Percentiles rank a stretch among this genome's conserved stretches.
phyloP scores from a whole-genome alignment of 2,329 filamentous ascomycete species.

The Biscogniauxia sp. region DNA sequence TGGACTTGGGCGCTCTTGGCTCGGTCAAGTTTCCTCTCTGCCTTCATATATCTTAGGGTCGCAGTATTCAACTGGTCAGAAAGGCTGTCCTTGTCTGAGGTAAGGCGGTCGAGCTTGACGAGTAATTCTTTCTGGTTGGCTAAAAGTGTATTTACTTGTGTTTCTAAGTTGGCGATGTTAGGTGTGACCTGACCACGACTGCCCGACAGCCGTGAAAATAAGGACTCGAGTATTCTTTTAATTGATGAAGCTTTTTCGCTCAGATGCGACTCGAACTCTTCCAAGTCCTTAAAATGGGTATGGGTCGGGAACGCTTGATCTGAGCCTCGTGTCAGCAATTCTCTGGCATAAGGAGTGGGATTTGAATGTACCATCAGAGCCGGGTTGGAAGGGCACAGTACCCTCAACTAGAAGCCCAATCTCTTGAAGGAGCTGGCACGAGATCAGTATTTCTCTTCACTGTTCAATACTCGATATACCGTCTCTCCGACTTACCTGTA shows the following conservation, averaged over 20 bases:
- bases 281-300: slow-evolving; percentile 59
- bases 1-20: slow-evolving; percentile 85
- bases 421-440: slow-evolving; percentile 59
- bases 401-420: slow-evolving; percentile 58
- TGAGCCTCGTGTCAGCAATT: slow-evolving; percentile 33
- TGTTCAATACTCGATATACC: background rate
- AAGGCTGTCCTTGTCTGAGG: slow-evolving; percentile 77
- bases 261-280: slow-evolving; percentile 80
- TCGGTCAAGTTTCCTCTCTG: slow-evolving; percentile 91
- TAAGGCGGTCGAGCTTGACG: slow-evolving; percentile 71
- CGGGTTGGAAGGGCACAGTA: slow-evolving; percentile 42
- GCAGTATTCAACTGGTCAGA: slow-evolving; percentile 85
- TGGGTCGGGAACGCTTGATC: slow-evolving; percentile 56
- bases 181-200: slow-evolving; percentile 57
- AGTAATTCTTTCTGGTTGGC: slow-evolving; percentile 80
- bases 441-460: slow-evolving; percentile 12
- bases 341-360: slow-evolving; percentile 1
- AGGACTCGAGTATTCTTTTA: slow-evolving; percentile 66
- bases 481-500: slow-evolving; percentile 64
- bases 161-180: slow-evolving; percentile 70
- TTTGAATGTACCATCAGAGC: slow-evolving; percentile 39
- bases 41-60: slow-evolving; percentile 87
- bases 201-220: slow-evolving; percentile 59
- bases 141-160: slow-evolving; percentile 70
- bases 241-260: slow-evolving; percentile 74